Evolutionary conservation across 768 basidiomycete genomes (phyloP).

Genomic region (Agrocybe praecox): DNA sequence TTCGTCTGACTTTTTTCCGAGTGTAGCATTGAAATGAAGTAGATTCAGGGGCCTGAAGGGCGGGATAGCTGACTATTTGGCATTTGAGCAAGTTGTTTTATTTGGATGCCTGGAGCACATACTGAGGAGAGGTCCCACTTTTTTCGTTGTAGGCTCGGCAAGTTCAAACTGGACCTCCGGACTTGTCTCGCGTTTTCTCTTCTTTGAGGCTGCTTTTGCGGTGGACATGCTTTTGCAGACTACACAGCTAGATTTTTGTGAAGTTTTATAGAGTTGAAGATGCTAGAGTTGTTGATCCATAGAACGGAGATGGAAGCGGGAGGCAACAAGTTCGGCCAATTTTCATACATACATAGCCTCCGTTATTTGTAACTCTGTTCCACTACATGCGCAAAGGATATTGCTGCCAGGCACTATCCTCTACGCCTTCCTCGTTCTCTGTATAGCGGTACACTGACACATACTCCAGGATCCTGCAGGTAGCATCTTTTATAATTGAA

Average conservation of each 20-base stretch:
- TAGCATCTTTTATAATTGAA: conserved; percentile 12
- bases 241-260: background rate
- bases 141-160: conserved; percentile 25
- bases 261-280: background rate
- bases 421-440: conserved; percentile 7
- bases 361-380: conserved; percentile 24
- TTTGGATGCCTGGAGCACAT: conserved; percentile 6
- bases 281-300: background rate
- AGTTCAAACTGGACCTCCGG: conserved; percentile 32
- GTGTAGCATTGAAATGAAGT: conserved; percentile 68
- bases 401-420: conserved; percentile 12
- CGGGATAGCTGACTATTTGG: conserved; percentile 55
- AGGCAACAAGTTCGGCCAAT: conserved; percentile 13
- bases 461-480: conserved; percentile 11
- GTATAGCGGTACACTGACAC: conserved; percentile 18
- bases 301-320: conserved; percentile 16
- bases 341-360: conserved; percentile 10
- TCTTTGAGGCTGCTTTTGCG: conserved; percentile 40
- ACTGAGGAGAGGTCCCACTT: conserved; percentile 43
- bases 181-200: conserved; percentile 38
- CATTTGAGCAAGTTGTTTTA: background rate
- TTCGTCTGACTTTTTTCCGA: conserved; percentile 40
- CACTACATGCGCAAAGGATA: conserved; percentile 22
- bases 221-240: conserved; percentile 28
- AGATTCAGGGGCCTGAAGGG: conserved; percentile 54